These are phyloP conservation scores for Atalantia buxifolia DNA, from an alignment of 345 rosid species.

Conservation along the genomic window DNA sequence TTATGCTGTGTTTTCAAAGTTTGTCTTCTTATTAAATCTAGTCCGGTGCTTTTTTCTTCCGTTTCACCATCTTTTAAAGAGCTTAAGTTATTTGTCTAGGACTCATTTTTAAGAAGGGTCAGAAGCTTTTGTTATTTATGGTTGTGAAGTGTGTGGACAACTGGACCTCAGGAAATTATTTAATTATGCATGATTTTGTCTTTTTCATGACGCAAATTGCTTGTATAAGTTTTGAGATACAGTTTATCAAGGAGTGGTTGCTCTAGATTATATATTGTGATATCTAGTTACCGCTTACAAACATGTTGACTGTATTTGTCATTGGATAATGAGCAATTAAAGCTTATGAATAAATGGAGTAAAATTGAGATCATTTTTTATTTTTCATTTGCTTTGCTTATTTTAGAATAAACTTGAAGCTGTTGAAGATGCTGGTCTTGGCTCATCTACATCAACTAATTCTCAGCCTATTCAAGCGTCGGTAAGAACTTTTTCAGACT, in stretches of 20 bases:
- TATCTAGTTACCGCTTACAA: neutral
- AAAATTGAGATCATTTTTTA: neutral
- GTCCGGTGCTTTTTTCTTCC: neutral
- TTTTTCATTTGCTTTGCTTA: constrained; percentile 8
- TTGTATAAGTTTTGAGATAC: neutral
- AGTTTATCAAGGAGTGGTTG: neutral
- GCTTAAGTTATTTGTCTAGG: neutral
- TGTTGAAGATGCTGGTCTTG: constrained; percentile 32
- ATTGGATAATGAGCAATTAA: neutral
- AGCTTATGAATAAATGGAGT: neutral
- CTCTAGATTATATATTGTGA: neutral
- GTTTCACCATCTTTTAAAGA: neutral
- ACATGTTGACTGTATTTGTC: neutral
- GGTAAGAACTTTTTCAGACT: constrained; percentile 30
- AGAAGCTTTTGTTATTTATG: neutral
- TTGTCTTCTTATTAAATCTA: neutral
- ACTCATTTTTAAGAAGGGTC: neutral
- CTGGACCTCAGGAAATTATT: too few species aligned
- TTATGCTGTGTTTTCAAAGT: neutral
- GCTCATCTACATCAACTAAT: constrained; percentile 23
- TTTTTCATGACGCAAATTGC: neutral
- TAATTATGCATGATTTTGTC: neutral
- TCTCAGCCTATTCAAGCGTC: constrained; percentile 44
- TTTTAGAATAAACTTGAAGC: constrained; percentile 39
- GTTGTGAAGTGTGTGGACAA: neutral